phyloP scores from a whole-genome alignment of 2,329 filamentous ascomycete species.

The Rutstroemia sp. region DNA sequence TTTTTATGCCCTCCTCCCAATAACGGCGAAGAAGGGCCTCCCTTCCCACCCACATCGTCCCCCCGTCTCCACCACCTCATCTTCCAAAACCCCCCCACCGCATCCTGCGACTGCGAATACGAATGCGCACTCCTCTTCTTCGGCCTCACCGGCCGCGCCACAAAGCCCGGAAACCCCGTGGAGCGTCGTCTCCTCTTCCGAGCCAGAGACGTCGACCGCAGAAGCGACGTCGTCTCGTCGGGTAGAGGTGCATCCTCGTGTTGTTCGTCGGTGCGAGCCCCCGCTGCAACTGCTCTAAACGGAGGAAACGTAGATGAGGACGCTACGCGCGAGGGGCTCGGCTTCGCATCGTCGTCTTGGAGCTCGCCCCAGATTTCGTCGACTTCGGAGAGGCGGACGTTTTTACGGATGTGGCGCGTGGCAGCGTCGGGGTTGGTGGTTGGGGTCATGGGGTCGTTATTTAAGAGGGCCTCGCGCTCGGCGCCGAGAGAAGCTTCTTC shows the following conservation, averaged over 20 bases:
- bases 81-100: conserved; percentile 45
- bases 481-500: conserved; percentile 27
- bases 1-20: not conserved
- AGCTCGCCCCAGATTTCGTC: conserved; percentile 85
- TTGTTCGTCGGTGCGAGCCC: not conserved
- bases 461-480: conserved; percentile 25
- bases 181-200: conserved; percentile 45
- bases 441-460: conserved; percentile 24
- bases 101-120: conserved; percentile 33
- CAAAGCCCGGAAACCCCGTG: conserved; percentile 55
- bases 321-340: conserved; percentile 16
- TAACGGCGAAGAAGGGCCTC: conserved; percentile 14
- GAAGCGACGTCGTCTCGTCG: conserved; percentile 22
- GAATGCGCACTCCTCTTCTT: conserved; percentile 28
- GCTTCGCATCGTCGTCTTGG: conserved; percentile 56
- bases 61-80: conserved; percentile 44
- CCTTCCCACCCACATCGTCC: conserved; percentile 10
- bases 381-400: conserved; percentile 45
- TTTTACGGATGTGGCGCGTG: conserved; percentile 21
- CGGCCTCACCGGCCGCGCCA: conserved; percentile 35
- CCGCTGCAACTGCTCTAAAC: not conserved
- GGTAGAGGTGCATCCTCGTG: conserved; percentile 12
- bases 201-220: conserved; percentile 16
- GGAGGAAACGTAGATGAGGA: conserved; percentile 10
- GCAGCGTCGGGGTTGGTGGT: conserved; percentile 27